Percentiles rank a stretch among this genome's conserved stretches.
phyloP scores from a whole-genome alignment of 1,139 yeast genomes.

The Yamadazyma diddensiae region DNA sequence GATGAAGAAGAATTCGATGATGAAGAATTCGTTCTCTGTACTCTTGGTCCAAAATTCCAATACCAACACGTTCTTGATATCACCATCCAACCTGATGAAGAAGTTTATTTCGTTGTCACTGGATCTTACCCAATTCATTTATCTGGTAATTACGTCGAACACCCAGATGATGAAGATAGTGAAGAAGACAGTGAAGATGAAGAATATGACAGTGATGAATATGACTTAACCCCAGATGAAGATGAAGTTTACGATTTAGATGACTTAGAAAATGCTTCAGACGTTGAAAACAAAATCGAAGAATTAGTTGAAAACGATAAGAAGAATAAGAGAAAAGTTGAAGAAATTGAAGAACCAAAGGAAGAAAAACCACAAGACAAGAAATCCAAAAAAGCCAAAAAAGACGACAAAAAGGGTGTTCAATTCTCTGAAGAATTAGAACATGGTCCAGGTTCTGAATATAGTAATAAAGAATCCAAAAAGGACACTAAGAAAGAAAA shows the following conservation, averaged over 20 bases:
- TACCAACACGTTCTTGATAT: conserved; percentile 90
- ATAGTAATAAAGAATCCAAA: conserved; percentile 16
- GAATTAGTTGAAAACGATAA: conserved; percentile 58
- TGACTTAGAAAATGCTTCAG: conserved; percentile 59
- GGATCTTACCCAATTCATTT: conserved; percentile 93
- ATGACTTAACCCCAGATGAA: conserved; percentile 89
- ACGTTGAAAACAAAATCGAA: conserved; percentile 54
- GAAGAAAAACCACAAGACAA: conserved; percentile 20
- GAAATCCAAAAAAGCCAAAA: conserved; percentile 45
- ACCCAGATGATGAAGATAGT: conserved; percentile 76
- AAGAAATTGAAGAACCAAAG: conserved; percentile 17
- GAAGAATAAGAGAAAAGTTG: conserved; percentile 34
- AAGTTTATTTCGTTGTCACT: conserved; percentile 87
- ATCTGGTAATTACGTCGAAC: conserved; percentile 93
- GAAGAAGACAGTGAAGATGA: conserved; percentile 50
- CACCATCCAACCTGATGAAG: conserved; percentile 91
- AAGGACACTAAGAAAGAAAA: conserved; percentile 22
- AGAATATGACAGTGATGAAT: conserved; percentile 65
- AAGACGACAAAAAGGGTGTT: conserved; percentile 61
- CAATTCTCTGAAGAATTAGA: conserved; percentile 88
- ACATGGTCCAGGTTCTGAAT: conserved; percentile 77
- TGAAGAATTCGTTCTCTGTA: conserved; percentile 82
- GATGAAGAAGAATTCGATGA: conserved; percentile 61
- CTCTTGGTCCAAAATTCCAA: conserved; percentile 79
- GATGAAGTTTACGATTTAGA: conserved; percentile 75